phyloP scores from a whole-genome alignment of 345 rosid species.

The Ceriops zippeliana region DNA sequence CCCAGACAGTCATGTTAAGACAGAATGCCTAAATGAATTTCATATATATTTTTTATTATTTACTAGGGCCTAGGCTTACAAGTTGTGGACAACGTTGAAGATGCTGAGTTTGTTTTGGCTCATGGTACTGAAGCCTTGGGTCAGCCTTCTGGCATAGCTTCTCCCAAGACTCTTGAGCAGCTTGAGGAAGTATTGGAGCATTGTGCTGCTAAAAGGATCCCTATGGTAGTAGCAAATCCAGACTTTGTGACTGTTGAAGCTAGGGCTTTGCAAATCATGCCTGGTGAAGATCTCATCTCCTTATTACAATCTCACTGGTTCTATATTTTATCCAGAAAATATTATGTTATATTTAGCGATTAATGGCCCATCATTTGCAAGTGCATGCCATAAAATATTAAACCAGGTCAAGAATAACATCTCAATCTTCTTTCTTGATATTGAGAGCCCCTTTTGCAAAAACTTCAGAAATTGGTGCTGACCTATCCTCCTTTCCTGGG shows the following conservation, averaged over 20 bases:
- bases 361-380: neutral
- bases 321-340: neutral
- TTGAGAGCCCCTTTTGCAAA: too few species aligned
- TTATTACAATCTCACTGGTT: neutral
- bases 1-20: too few species aligned
- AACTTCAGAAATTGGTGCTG: too few species aligned
- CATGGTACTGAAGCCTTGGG: constrained; percentile 94
- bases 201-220: constrained; percentile 66
- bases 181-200: constrained; percentile 76
- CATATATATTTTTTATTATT: neutral
- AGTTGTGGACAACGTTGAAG: constrained; percentile 68
- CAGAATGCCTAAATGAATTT: neutral
- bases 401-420: too few species aligned
- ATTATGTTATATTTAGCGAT: neutral
- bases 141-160: constrained; percentile 54
- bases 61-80: constrained; percentile 64
- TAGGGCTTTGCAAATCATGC: constrained; percentile 75
- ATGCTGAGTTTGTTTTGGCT: constrained; percentile 85
- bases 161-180: constrained; percentile 57
- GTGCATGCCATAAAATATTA: neutral
- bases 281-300: constrained; percentile 48
- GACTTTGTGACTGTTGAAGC: constrained; percentile 94
- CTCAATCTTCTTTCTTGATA: too few species aligned
- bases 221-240: constrained; percentile 95
- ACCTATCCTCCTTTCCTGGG: too few species aligned